A percentile compares a stretch with the other conserved stretches of the same genome.
These are phyloP conservation scores for Xylaria multiplex DNA, from an alignment of 2,329 filamentous ascomycete genomes.

Conservation along the genomic window DNA sequence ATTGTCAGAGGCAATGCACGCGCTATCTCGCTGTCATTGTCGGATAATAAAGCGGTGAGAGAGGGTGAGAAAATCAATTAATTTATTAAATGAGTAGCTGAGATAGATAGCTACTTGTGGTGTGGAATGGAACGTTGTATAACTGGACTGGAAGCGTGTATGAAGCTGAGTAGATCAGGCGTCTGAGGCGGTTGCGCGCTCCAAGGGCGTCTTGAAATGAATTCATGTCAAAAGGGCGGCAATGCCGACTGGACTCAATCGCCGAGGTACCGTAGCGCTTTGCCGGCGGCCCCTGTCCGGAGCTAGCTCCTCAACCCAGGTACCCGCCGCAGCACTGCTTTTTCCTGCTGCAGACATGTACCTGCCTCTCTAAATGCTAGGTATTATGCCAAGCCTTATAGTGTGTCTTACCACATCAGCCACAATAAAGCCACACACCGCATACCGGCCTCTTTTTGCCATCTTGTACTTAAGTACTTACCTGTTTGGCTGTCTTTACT, in stretches of 20 bases:
- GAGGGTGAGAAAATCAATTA: not conserved
- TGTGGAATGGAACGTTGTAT: not conserved
- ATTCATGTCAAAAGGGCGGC: not conserved
- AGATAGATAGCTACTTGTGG: not conserved
- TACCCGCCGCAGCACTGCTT: not conserved
- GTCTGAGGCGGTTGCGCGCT: constrained; percentile 3
- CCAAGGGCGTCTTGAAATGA: not conserved
- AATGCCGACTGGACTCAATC: constrained; percentile 22
- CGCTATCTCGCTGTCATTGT: constrained; percentile 28
- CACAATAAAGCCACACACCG: constrained; percentile 5
- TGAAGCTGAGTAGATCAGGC: not conserved
- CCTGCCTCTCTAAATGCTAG: no score
- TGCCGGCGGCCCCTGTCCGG: constrained; percentile 3
- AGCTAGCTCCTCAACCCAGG: not conserved
- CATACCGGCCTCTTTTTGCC: not conserved
- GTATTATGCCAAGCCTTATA: constrained; percentile 15
- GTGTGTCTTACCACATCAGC: not conserved
- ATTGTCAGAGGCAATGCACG: constrained; percentile 1
- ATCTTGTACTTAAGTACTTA: no score
- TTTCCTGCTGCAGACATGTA: no score
- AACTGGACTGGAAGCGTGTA: not conserved
- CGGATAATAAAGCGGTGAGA: constrained; percentile 3
- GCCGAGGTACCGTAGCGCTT: constrained; percentile 18
- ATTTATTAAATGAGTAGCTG: not conserved
- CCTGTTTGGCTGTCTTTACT: no score